Conservation (phyloP, 164 flowering plant genomes). For the Stephania japonica region DNA sequence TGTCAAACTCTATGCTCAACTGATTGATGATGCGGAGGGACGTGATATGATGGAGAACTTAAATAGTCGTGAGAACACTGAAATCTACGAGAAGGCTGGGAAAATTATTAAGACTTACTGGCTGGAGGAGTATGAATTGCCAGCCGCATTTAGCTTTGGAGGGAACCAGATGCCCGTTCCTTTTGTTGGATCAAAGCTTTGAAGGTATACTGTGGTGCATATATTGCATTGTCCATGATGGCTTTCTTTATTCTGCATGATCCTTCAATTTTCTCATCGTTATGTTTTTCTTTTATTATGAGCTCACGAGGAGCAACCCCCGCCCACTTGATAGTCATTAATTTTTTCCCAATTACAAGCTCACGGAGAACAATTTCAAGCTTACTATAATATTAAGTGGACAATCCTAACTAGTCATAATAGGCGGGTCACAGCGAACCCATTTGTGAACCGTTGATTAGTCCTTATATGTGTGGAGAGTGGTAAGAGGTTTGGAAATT, state of each 20-base stretch:
- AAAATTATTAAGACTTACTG: slow-evolving; percentile 67
- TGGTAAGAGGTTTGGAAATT: background rate
- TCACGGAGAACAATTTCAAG: no score
- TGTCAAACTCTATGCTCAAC: slow-evolving; percentile 49
- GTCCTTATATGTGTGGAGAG: background rate
- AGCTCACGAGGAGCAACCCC: no score
- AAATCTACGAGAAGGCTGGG: slow-evolving; percentile 71
- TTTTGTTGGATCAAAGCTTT: slow-evolving; percentile 67
- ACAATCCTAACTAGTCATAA: no score
- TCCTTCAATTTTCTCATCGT: background rate
- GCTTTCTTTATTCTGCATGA: background rate
- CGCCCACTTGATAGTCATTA: background rate
- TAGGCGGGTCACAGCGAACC: no score
- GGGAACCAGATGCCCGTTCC: slow-evolving; percentile 41
- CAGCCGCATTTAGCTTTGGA: slow-evolving; percentile 48
- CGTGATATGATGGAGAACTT: slow-evolving; percentile 63
- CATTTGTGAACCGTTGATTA: no score
- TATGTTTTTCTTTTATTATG: no score
- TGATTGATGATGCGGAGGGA: slow-evolving; percentile 68
- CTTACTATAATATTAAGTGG: no score
- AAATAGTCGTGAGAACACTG: slow-evolving; percentile 68
- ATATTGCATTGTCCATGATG: background rate
- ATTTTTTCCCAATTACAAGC: no score
- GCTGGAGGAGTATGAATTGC: slow-evolving; percentile 53
- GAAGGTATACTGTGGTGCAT: slow-evolving; percentile 27